phyloP scores from a whole-genome alignment of 768 basidiomycete genomes.

The Zangia roseola region DNA sequence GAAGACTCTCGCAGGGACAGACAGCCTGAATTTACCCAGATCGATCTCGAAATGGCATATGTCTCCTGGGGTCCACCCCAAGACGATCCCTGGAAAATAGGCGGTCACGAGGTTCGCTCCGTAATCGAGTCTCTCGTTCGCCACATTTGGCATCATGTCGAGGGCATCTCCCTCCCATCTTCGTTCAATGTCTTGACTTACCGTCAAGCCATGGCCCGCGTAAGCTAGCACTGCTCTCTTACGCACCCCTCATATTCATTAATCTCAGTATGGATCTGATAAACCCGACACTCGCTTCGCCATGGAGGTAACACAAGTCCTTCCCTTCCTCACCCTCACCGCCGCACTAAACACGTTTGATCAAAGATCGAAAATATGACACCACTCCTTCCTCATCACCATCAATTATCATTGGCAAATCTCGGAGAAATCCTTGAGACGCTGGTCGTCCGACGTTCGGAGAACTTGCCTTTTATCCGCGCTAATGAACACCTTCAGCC shows the following conservation, averaged over 20 bases:
- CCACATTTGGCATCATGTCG: constrained; percentile 71
- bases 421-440: constrained; percentile 32
- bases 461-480: constrained; percentile 27
- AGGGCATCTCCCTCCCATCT: constrained; percentile 58
- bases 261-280: constrained; percentile 82
- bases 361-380: constrained; percentile 36
- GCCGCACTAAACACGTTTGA: constrained; percentile 9
- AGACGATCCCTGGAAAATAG: constrained; percentile 71
- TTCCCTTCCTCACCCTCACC: constrained; percentile 3
- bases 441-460: constrained; percentile 32
- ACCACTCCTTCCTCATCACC: constrained; percentile 27
- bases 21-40: constrained; percentile 96
- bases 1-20: constrained; percentile 94
- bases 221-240: constrained; percentile 37
- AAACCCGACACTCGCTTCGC: constrained; percentile 92
- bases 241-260: constrained; percentile 16
- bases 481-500: constrained; percentile 19
- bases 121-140: constrained; percentile 75
- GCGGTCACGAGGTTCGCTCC: constrained; percentile 77
- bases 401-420: constrained; percentile 22
- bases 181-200: constrained; percentile 86
- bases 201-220: constrained; percentile 84
- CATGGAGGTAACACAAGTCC: constrained; percentile 64
- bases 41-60: constrained; percentile 96
- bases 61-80: constrained; percentile 68